Percentiles rank a stretch among this genome's conserved stretches.
These are phyloP conservation scores for Leccinellum albellum DNA, from an alignment of 768 basidiomycete species.

Conservation along the genomic window DNA sequence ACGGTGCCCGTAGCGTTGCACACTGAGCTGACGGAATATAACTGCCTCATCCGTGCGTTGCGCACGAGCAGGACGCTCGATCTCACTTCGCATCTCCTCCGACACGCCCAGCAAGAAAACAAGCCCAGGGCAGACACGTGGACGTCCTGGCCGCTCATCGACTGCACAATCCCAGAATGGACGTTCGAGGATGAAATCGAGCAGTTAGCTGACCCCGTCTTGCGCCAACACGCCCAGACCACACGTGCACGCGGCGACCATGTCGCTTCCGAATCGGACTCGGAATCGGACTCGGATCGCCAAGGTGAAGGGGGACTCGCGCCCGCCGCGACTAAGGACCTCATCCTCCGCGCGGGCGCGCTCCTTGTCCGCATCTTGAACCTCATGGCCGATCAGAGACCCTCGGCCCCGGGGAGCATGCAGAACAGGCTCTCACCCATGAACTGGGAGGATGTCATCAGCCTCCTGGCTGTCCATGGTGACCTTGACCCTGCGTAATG, in stretches of 20 bases:
- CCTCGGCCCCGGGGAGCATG: constrained; percentile 52
- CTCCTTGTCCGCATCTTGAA: constrained; percentile 52
- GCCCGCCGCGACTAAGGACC: constrained; percentile 28
- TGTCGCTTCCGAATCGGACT: constrained; percentile 16
- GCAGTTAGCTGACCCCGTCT: constrained; percentile 39
- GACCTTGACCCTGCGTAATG: constrained; percentile 27
- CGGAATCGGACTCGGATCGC: constrained; percentile 29
- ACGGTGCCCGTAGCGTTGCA: constrained; percentile 53
- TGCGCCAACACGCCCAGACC: constrained; percentile 18
- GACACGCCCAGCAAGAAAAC: constrained; percentile 33
- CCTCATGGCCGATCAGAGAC: constrained; percentile 52
- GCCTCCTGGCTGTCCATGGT: constrained; percentile 44
- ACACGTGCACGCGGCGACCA: constrained; percentile 12
- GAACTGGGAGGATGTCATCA: constrained; percentile 62
- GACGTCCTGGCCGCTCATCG: constrained; percentile 78
- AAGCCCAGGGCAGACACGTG: constrained; percentile 35
- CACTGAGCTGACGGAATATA: constrained; percentile 64
- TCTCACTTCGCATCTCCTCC: constrained; percentile 49
- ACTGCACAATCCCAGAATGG: constrained; percentile 69
- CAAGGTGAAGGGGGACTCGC: constrained; percentile 18
- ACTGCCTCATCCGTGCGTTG: constrained; percentile 62
- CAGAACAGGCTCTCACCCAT: constrained; percentile 62
- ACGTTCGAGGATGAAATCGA: constrained; percentile 64
- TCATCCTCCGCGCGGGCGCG: constrained; percentile 42
- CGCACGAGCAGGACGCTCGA: constrained; percentile 55